Conservation (phyloP, 257 asterid genomes). For the Handroanthus guayacan region DNA sequence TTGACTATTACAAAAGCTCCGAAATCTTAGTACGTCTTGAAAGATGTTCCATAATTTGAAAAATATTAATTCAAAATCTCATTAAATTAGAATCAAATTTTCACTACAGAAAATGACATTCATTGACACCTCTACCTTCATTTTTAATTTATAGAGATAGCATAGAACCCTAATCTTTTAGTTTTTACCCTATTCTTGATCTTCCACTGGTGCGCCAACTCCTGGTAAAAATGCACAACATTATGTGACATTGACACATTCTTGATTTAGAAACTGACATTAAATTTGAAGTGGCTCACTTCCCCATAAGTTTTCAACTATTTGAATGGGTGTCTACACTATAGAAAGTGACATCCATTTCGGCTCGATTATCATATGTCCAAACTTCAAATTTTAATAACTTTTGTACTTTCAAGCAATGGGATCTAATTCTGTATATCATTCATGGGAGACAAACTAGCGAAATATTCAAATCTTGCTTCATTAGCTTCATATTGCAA, state of each 20-base stretch:
- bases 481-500: not conserved
- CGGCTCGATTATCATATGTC: not conserved
- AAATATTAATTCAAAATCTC: too few relatives aligned
- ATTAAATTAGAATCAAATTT: too few relatives aligned
- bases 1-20: too few relatives aligned
- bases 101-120: not conserved
- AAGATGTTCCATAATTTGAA: too few relatives aligned
- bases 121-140: too few relatives aligned
- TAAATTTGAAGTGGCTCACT: not conserved
- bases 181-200: not conserved
- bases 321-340: not conserved
- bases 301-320: not conserved
- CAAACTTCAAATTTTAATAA: not conserved
- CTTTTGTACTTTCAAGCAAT: not conserved
- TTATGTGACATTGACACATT: not conserved
- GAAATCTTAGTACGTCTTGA: too few relatives aligned
- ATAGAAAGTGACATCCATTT: slow-evolving; percentile 3
- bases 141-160: too few relatives aligned
- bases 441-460: not conserved
- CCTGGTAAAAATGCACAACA: not conserved
- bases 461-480: not conserved
- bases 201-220: not conserved
- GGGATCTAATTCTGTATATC: not conserved
- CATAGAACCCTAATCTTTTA: not conserved
- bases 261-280: not conserved